These are phyloP conservation scores for Monosporozyma yasuniensis DNA, from an alignment of 805 yeast genomes.

Conservation along the genomic window DNA sequence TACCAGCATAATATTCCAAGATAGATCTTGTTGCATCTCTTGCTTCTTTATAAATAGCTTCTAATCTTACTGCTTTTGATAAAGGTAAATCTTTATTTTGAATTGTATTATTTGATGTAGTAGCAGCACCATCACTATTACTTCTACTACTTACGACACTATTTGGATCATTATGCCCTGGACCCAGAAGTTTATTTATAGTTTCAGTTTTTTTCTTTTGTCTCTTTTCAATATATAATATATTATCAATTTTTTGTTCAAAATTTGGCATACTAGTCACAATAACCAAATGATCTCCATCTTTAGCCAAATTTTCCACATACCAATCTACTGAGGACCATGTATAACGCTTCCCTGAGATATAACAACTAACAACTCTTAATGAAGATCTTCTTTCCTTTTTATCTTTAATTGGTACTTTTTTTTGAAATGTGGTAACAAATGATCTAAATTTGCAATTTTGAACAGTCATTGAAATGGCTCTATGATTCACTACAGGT, in stretches of 20 bases:
- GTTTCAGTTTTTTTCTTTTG: slow-evolving; percentile 4
- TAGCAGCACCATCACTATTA: background rate
- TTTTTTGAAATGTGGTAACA: slow-evolving; percentile 7
- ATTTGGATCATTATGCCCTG: background rate
- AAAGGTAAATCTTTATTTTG: slow-evolving; percentile 2
- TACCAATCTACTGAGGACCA: slow-evolving; percentile 74
- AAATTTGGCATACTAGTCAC: slow-evolving; percentile 41
- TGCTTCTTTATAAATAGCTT: slow-evolving; percentile 23
- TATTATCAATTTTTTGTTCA: slow-evolving; percentile 15
- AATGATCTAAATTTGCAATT: slow-evolving; percentile 13
- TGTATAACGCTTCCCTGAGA: slow-evolving; percentile 58
- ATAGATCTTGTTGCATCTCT: slow-evolving; percentile 16
- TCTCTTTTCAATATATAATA: slow-evolving; percentile 7
- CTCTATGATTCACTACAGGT: slow-evolving; percentile 25
- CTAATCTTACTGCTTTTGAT: slow-evolving; percentile 13
- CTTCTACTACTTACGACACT: background rate
- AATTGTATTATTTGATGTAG: background rate
- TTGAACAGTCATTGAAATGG: slow-evolving; percentile 20
- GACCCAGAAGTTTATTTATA: background rate
- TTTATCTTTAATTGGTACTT: slow-evolving; percentile 6
- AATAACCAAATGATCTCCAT: slow-evolving; percentile 58
- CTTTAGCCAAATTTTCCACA: slow-evolving; percentile 42
- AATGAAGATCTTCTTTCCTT: slow-evolving; percentile 7
- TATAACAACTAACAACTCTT: slow-evolving; percentile 49
- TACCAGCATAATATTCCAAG: slow-evolving; percentile 20